phyloP scores from a whole-genome alignment of 805 yeast genomes.

The Saccharomycopsis javanensis region DNA sequence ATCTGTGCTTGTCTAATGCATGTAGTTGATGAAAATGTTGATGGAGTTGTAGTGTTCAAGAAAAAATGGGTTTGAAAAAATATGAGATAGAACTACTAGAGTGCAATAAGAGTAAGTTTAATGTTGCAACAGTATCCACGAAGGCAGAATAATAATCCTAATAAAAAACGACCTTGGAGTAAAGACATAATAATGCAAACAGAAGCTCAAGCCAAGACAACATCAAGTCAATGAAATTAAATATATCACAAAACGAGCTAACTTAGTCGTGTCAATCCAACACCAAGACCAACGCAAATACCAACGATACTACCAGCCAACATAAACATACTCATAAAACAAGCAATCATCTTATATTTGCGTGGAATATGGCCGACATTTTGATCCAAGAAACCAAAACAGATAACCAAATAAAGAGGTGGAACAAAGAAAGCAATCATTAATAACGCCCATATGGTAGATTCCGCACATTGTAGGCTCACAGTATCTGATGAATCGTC shows the following conservation, averaged over 20 bases:
- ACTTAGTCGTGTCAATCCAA: conserved; percentile 26
- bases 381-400: conserved; percentile 18
- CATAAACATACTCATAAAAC: conserved; percentile 13
- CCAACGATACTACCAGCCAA: conserved; percentile 27
- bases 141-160: too few species aligned
- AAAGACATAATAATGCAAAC: not conserved
- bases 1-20: too few species aligned
- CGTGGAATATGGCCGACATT: conserved; percentile 16
- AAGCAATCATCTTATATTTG: conserved; percentile 17
- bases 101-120: too few species aligned
- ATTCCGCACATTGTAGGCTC: conserved; percentile 6
- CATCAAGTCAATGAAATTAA: not conserved
- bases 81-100: too few species aligned
- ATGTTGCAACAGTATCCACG: too few species aligned
- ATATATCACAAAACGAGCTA: conserved; percentile 3
- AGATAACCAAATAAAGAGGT: conserved; percentile 17
- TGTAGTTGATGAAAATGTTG: too few species aligned
- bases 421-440: conserved; percentile 18
- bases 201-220: not conserved
- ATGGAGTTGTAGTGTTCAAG: too few species aligned
- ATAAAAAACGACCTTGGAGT: not conserved
- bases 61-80: too few species aligned
- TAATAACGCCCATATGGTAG: conserved; percentile 10
- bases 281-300: conserved; percentile 38
- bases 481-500: not conserved